Evolutionary conservation across 352 stramenopile species (phyloP).

Genomic region (Globisporangium irregulare): DNA sequence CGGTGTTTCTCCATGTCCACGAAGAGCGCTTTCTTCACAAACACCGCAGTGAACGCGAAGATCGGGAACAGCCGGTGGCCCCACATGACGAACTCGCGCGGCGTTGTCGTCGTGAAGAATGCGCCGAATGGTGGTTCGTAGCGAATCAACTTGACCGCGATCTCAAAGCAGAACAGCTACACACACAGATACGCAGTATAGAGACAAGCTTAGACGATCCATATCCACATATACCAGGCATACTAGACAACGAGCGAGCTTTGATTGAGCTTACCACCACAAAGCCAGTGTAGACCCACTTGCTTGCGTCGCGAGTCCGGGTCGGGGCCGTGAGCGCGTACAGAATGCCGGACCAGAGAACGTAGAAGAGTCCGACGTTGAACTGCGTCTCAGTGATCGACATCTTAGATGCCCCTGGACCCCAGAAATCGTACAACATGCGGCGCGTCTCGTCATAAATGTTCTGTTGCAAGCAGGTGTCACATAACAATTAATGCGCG

Average conservation of each 20-base stretch:
- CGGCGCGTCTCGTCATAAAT: conserved; percentile 60
- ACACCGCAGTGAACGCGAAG: conserved; percentile 35
- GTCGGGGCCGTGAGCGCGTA: conserved; percentile 51
- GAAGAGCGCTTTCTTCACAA: conserved; percentile 52
- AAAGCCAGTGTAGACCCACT: conserved; percentile 40
- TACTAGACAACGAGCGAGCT: not conserved
- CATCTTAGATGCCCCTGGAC: conserved; percentile 40
- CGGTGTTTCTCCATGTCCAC: conserved; percentile 64
- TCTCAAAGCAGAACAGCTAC: conserved; percentile 52
- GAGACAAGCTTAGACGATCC: not conserved
- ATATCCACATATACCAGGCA: not conserved
- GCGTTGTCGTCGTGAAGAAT: conserved; percentile 47
- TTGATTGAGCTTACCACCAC: conserved; percentile 30
- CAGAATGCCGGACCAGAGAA: conserved; percentile 62
- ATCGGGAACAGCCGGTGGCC: conserved; percentile 53
- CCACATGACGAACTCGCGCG: conserved; percentile 58
- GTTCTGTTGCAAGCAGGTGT: conserved; percentile 23
- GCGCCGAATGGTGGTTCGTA: conserved; percentile 52
- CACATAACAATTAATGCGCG: not conserved
- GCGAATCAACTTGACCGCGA: conserved; percentile 47
- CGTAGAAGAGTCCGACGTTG: conserved; percentile 67
- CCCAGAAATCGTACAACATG: conserved; percentile 66
- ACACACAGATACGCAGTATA: not conserved
- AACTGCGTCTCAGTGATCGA: conserved; percentile 44
- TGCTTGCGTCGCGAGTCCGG: conserved; percentile 37